Base-by-base conservation (phyloP, 148 eudicot species). In the Nyssa sinensis region DNA sequence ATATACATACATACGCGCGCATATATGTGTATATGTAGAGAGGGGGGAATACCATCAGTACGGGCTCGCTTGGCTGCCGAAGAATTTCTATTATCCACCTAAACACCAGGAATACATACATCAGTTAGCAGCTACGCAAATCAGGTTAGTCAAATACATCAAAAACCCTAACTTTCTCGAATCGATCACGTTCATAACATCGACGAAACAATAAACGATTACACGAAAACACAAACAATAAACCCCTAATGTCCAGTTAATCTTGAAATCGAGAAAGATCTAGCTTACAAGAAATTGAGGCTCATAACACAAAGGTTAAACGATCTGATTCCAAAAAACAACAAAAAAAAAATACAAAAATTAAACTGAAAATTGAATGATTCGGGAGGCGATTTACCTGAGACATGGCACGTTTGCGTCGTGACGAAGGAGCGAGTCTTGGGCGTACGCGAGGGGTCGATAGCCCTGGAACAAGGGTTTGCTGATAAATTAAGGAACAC, bases 81-180 rank as follows among this genome's bases (percentile, higher is more conserved):
- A n/a, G 97, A 85, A 76, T 88, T 88, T 69, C 95, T 86, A 77
- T 81, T 90, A 79, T 93, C 97, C 83, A 90, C 88, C 97, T 93
- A 70, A 77, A 77, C 12, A 37, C 35, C 39, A 69, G 5, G 9
- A 70, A 75, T n/a, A n/a, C n/a, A n/a, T n/a, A n/a, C n/a, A n/a
- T n/a, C n/a, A n/a, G n/a, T n/a, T n/a, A 70, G 69, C 31, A 25
- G 44, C 16, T 58, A 13, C 69, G 32, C 23, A 75, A 28, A 57
- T 12, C 3, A 31, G 74, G 41, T 19, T 61, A 30, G 7, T 16
- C 6, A 25, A 39, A 33, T 25, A 27, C n/a, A 23, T n/a, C n/a
- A n/a, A n/a, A n/a, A n/a, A n/a, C n/a, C n/a, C n/a, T n/a, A n/a
- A n/a, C n/a, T n/a, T n/a, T n/a, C n/a, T 55, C 24, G 59, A 17